phyloP scores from a whole-genome alignment of 148 eudicot genomes.

The Dianthus caryophyllus region DNA sequence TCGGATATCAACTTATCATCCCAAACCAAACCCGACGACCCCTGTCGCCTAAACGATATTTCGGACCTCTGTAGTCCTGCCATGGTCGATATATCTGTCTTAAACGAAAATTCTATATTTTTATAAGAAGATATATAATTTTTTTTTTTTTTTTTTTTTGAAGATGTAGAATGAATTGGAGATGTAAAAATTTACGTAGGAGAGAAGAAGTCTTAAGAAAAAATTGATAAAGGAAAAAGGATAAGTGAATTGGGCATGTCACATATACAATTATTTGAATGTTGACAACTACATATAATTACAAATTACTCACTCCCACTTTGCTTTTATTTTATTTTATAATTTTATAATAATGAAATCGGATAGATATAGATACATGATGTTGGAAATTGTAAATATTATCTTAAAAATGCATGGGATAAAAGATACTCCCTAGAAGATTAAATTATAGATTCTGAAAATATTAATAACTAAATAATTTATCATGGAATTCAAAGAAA shows the following conservation, averaged over 20 bases:
- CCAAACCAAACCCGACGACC: conserved; percentile 86
- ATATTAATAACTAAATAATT: no score
- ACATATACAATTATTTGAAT: conserved; percentile 14
- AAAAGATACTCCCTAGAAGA: no score
- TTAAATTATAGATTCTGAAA: neutral
- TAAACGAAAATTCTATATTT: neutral
- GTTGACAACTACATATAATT: conserved; percentile 25
- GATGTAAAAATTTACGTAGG: neutral
- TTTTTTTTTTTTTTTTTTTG: neutral
- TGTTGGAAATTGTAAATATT: neutral
- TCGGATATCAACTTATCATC: conserved; percentile 60
- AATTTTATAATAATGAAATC: neutral
- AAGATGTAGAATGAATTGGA: neutral
- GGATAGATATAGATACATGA: no score
- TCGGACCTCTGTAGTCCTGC: conserved; percentile 70
- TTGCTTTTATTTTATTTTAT: neutral
- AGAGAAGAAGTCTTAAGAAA: conserved; percentile 16
- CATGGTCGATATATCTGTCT: conserved; percentile 24
- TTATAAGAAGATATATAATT: neutral
- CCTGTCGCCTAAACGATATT: conserved; percentile 67
- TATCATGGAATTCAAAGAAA: no score
- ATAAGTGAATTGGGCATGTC: neutral
- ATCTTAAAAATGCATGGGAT: neutral
- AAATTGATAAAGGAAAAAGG: conserved; percentile 17
- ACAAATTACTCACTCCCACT: conserved; percentile 26